Base-by-base conservation (phyloP, 2,329 filamentous ascomycete genomes). In the Malbranchea cinnamomea region DNA sequence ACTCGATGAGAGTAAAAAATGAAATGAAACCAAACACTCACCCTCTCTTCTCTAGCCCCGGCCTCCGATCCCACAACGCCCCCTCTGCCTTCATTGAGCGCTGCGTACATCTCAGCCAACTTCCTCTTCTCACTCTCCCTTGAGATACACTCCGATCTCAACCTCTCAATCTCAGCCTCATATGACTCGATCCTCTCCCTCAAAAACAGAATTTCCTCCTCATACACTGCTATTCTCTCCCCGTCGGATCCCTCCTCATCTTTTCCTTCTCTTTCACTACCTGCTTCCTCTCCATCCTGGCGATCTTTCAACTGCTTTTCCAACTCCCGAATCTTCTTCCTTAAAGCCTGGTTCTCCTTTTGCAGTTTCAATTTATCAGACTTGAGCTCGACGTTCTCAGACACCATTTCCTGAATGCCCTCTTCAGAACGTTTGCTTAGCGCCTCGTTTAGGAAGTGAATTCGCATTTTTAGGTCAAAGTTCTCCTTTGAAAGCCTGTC, bases 401-500 rank as follows among this genome's bases (percentile, higher is more conserved):
- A 84, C 44, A 95, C 92, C 77, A 94, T 91, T 52, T 94, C 87
- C 57, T 92, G 92, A 51, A 98, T 78, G 39, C 85, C 84, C 57
- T 95, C 87, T 51, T 95, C 87, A 2, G 85, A 94, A 23, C 91
- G 70, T 49, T 87, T 89, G 54, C 92, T 84, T 12, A 98, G 62
- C 2, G 87, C 79, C 52, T 95, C 82, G 46, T 87, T 91, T 28
- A 98, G 68, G 48, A 94, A 98, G 65, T 94, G 91, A 40, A 95
- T 89, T 52, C 93, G 91, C 56, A 95, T 74, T 56, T 95, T 94
- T 32, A 95, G 61, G 50, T 94, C 87, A 50, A 95, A 98, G 41
- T 98, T 98, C 53, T 98, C 89, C 57, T 98, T 98, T 36, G 83
- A 91, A 2, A 95, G 67, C 35, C 85, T 75, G 54, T 98, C 89